Evolutionary conservation across 257 asterid species (phyloP), one percentile per base, ranked within the genome.

Genomic region (Sherardia arvensis): DNA sequence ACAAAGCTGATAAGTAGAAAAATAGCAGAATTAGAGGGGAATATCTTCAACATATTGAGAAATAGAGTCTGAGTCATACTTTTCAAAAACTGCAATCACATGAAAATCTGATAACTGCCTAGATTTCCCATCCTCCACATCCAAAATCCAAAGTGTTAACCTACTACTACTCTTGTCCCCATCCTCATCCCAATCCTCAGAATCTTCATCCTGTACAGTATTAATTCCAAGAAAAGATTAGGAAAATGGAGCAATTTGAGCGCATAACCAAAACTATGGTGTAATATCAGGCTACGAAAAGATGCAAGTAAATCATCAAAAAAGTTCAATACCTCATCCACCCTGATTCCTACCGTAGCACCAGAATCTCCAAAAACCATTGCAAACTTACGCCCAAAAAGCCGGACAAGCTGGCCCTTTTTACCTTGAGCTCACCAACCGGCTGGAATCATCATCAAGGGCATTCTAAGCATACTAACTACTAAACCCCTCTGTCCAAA

Each of bases 61-160:
- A 68, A 14, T 20, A 38, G 22, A 34, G 49, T 32, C 36, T 11
- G 51, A 62, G 4, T 27, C 73, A 30, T 84, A 92, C 99, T 87
- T 87, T 53, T 89, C 97, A 76, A 90, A 92, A 80, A 90, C 83
- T 69, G 97, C 83, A 82, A 89, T 92, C 54, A 92, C 69, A 76
- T 74, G 84, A 63, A 89, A 64, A 74, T 89, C 83, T 54, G 90
- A 85, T 62, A 92, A 80, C 56, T 95, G 95, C 78, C 90, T 92
- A 69, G 96, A 88, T 62, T 82, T 68, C 67, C 94, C 93, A 47
- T 90, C 79, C 62, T 82, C 85, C 66, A 87, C 84, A 67, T 92
- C 95, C 56, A 97, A 96, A 73, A 92, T 76, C 99, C 99, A 92
- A 70, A 92, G 66, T 65, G 80, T 80, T 61, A 89, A 82, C 85